A percentile compares a stretch with the other conserved stretches of the same genome.
These are phyloP conservation scores for Puccinia horiana DNA, from an alignment of 1,284 basidiomycete species.

Conservation along the genomic window DNA sequence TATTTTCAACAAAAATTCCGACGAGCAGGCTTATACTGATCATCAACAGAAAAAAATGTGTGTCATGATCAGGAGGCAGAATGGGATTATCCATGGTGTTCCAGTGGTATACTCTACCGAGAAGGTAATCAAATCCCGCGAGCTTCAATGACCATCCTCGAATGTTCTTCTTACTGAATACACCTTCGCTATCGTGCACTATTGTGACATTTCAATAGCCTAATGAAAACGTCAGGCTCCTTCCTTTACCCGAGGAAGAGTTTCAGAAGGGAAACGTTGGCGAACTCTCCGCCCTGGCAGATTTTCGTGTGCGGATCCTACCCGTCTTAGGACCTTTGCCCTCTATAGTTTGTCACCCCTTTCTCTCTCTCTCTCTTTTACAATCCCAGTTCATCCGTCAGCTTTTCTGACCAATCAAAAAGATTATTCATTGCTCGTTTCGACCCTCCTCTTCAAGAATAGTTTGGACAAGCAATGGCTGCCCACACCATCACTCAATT, in stretches of 20 bases:
- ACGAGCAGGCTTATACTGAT: not conserved
- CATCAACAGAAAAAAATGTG: not conserved
- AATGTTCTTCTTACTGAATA: not conserved
- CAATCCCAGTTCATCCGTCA: constrained; percentile 14
- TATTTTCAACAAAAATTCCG: constrained; percentile 63
- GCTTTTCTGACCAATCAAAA: not conserved
- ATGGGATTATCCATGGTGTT: constrained; percentile 53
- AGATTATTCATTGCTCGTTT: constrained; percentile 10
- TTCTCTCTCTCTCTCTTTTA: constrained; percentile 52
- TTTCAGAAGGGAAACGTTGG: constrained; percentile 85
- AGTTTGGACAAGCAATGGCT: constrained; percentile 81
- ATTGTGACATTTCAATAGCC: not conserved
- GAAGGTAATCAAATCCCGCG: not conserved
- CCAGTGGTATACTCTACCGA: constrained; percentile 54
- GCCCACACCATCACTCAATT: constrained; percentile 82
- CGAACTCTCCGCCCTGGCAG: constrained; percentile 86
- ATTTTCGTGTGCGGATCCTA: constrained; percentile 86
- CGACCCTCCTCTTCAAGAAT: not conserved
- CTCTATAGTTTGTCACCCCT: constrained; percentile 50
- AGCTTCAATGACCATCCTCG: not conserved
- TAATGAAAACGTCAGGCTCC: constrained; percentile 73
- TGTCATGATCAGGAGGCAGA: constrained; percentile 43
- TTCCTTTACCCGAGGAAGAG: constrained; percentile 89
- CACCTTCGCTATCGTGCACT: not conserved
- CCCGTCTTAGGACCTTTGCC: constrained; percentile 71